A percentile compares a stretch with the other conserved stretches of the same genome.
Evolutionary conservation across 192 early-diverging fungal species (phyloP).

Genomic region (Haplosporangium gracile): DNA sequence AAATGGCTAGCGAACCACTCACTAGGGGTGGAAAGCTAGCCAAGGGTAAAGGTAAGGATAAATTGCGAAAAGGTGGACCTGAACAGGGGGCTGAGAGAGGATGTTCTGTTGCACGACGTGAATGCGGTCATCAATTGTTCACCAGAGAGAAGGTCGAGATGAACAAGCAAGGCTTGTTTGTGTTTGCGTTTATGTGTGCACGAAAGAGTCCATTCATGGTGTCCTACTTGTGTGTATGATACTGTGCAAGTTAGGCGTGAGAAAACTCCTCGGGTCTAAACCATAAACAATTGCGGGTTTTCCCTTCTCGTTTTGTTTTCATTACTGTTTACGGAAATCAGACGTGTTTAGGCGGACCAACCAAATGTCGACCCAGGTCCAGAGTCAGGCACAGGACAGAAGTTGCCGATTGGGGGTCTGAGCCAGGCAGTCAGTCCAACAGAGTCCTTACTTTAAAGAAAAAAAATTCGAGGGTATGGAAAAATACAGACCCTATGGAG

Average conservation of each 20-base stretch:
- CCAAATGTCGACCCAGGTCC: not conserved
- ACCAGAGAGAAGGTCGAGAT: not conserved
- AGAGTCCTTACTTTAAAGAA: not conserved
- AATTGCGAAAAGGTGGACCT: not conserved
- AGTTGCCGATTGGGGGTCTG: not conserved
- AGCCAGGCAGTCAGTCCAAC: not conserved
- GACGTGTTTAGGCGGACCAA: not conserved
- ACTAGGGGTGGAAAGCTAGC: not conserved
- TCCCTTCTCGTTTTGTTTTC: not conserved
- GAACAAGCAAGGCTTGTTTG: not conserved
- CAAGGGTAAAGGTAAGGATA: not conserved
- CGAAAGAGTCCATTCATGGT: not conserved
- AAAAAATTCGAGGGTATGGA: not conserved
- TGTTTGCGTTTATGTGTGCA: not conserved
- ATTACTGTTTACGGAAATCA: not conserved
- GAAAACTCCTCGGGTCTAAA: not conserved
- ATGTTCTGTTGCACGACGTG: not conserved
- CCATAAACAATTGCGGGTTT: not conserved
- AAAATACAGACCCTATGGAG: not conserved
- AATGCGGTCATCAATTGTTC: not conserved
- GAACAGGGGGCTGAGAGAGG: not conserved
- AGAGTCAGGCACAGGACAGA: conserved; percentile 4
- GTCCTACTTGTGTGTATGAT: not conserved
- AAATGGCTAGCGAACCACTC: not conserved
- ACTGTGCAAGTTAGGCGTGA: not conserved